Evolutionary conservation across 1,284 basidiomycete genomes (phyloP).

Genomic region (Rhodotorula mucilaginosa): DNA sequence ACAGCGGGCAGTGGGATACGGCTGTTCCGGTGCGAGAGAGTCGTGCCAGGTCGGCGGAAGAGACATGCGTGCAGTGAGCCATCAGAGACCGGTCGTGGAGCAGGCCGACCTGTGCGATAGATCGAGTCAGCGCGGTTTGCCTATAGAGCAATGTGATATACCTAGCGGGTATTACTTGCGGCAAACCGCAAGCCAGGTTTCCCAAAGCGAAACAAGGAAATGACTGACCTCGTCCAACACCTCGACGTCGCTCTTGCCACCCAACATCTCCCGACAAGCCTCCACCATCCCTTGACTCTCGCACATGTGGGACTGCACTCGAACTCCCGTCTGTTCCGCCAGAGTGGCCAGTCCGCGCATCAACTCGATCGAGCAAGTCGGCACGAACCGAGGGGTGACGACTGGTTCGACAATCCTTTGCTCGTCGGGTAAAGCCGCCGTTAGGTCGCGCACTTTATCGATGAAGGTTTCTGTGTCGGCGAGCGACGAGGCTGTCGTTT

Average conservation of each 20-base stretch:
- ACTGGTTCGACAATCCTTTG: conserved; percentile 66
- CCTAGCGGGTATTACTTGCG: no score
- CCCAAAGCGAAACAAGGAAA: not conserved
- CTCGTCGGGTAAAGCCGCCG: conserved; percentile 53
- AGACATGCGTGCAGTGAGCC: conserved; percentile 79
- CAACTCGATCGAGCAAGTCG: conserved; percentile 69
- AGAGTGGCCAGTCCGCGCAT: conserved; percentile 61
- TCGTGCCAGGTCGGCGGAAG: conserved; percentile 55
- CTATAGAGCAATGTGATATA: no score
- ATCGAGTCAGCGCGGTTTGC: no score
- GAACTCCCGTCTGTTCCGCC: conserved; percentile 53
- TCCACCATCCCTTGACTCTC: conserved; percentile 70
- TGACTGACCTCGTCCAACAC: conserved; percentile 64
- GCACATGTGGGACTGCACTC: conserved; percentile 72
- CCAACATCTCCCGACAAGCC: conserved; percentile 57
- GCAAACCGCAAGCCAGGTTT: not conserved
- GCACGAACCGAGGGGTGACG: conserved; percentile 77
- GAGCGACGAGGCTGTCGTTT: conserved; percentile 57
- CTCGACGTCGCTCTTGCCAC: conserved; percentile 64
- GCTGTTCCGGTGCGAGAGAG: conserved; percentile 59
- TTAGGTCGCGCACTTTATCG: conserved; percentile 54
- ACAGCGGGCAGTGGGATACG: conserved; percentile 78
- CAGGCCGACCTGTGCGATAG: conserved; percentile 55
- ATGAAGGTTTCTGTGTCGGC: conserved; percentile 60
- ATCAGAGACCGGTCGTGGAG: conserved; percentile 66